Evolutionary conservation across 495 filamentous ascomycete genomes (phyloP).

Genomic region (Penicillium arizonense): DNA sequence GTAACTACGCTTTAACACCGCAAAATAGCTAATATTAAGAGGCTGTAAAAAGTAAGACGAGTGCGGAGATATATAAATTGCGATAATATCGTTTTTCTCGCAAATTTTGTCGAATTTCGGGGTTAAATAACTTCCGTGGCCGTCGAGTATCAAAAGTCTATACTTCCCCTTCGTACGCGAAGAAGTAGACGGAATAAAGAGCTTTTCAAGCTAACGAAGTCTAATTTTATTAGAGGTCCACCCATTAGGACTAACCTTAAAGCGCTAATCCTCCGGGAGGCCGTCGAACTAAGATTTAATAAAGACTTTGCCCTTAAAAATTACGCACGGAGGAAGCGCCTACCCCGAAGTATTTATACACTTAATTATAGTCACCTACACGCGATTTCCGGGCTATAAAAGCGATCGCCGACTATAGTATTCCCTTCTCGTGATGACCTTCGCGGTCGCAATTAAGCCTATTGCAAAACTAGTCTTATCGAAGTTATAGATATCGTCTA

Average conservation of each 20-base stretch:
- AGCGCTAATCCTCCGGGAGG: background rate
- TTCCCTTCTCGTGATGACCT: background rate
- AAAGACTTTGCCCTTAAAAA: no score
- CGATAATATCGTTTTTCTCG: background rate
- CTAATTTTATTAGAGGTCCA: background rate
- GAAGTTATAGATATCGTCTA: no score
- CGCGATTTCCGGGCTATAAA: background rate
- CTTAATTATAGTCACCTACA: background rate
- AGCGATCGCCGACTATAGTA: background rate
- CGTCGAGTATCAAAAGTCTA: background rate
- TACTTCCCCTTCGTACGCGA: no score
- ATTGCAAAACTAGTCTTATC: no score
- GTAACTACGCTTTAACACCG: no score
- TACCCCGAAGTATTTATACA: no score
- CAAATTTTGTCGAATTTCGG: background rate
- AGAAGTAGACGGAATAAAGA: background rate
- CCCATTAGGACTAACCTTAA: background rate
- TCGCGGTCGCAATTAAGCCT: no score
- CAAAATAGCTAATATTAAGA: no score
- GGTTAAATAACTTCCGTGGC: background rate
- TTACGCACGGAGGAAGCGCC: no score
- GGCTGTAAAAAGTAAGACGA: no score
- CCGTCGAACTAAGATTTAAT: no score
- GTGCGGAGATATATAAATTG: slow-evolving; percentile 2
- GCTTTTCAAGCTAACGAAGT: background rate